phyloP scores from a whole-genome alignment of 768 basidiomycete genomes.

The Termitomyces sp. region DNA sequence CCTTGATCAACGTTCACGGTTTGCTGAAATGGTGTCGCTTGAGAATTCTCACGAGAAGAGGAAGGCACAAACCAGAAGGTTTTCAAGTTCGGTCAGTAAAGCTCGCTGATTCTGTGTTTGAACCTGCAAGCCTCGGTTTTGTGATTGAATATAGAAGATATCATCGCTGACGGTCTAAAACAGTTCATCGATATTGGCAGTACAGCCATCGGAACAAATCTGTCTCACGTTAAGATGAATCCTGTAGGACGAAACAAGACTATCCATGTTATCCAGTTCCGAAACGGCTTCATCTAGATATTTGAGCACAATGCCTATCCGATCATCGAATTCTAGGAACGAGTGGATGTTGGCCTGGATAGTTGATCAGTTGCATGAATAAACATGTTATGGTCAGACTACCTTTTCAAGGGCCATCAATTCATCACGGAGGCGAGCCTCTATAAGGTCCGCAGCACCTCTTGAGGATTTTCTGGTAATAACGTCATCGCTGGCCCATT shows the following conservation, averaged over 20 bases:
- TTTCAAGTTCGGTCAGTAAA: conserved; percentile 79
- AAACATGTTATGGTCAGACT: neutral
- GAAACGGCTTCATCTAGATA: conserved; percentile 84
- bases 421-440: conserved; percentile 84
- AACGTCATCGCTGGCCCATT: conserved; percentile 87
- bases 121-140: conserved; percentile 94
- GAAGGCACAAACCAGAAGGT: conserved; percentile 50
- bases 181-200: neutral
- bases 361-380: neutral
- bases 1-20: conserved; percentile 90
- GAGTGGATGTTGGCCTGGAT: conserved; percentile 92
- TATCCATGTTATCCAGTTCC: conserved; percentile 89
- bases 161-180: conserved; percentile 88
- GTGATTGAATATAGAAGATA: conserved; percentile 92
- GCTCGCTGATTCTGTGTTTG: conserved; percentile 94
- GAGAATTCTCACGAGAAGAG: neutral
- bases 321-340: conserved; percentile 93
- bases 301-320: conserved; percentile 78
- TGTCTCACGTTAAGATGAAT: conserved; percentile 85
- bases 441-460: conserved; percentile 86
- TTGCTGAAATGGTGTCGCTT: conserved; percentile 44
- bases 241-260: conserved; percentile 87
- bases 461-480: conserved; percentile 56
- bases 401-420: conserved; percentile 93
- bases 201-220: neutral